These are phyloP conservation scores for Trichosphaerium sp. DNA, from an alignment of 78 protist genomes.

Conservation along the genomic window DNA sequence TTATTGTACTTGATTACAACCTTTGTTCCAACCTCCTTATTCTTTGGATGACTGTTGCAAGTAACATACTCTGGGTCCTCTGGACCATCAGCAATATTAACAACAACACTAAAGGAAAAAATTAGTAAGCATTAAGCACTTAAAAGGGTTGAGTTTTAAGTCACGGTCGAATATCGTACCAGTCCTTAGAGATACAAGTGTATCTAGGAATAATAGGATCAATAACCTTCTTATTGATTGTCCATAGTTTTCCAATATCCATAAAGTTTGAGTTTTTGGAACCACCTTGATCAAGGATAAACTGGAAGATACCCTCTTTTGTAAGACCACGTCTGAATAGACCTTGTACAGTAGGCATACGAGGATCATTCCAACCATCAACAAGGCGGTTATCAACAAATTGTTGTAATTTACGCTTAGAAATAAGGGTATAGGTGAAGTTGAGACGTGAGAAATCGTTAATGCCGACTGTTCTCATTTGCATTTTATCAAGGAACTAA, in stretches of 20 bases:
- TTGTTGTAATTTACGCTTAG: slow-evolving; percentile 86
- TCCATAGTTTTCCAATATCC: slow-evolving; percentile 74
- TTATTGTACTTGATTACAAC: slow-evolving; percentile 1
- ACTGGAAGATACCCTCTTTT: slow-evolving; percentile 67
- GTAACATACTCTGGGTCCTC: slow-evolving; percentile 1
- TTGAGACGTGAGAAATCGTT: slow-evolving; percentile 69
- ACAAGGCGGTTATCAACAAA: slow-evolving; percentile 79
- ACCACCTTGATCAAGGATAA: slow-evolving; percentile 74
- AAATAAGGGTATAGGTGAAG: slow-evolving; percentile 73
- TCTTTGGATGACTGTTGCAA: slow-evolving; percentile 61
- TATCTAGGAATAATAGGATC: slow-evolving; percentile 70
- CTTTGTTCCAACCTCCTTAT: slow-evolving; percentile 69
- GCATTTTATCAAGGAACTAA: neutral
- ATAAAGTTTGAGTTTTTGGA: slow-evolving; percentile 6
- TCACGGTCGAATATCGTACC: slow-evolving; percentile 4
- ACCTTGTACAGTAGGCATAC: slow-evolving; percentile 96
- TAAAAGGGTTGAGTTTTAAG: neutral
- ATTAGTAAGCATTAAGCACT: too few relatives aligned
- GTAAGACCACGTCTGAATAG: slow-evolving; percentile 85
- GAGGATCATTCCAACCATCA: slow-evolving; percentile 95
- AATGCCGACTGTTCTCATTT: neutral
- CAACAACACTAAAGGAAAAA: neutral
- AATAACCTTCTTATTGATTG: slow-evolving; percentile 74
- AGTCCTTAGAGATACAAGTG: slow-evolving; percentile 11
- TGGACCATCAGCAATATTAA: slow-evolving; percentile 20